Evolutionary conservation across 176 grass and related monocot genomes (phyloP), one percentile per base, ranked within the genome.

Genomic region (Oryza glaberrima): DNA sequence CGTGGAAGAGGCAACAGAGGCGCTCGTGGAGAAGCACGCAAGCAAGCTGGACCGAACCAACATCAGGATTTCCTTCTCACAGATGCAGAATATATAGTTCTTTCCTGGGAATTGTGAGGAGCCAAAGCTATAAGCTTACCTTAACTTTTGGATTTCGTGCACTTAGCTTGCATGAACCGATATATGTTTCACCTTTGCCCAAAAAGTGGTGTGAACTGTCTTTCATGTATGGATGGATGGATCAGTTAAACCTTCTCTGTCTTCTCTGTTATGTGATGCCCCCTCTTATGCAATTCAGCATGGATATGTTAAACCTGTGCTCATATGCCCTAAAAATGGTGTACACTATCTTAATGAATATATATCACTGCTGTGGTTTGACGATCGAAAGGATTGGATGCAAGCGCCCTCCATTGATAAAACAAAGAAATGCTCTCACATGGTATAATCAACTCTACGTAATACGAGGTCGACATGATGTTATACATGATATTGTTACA

Each of bases 41-140:
- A 96, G 86, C 83, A 81, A 84, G 11, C 83, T 99, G 1, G 94
- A 94, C 65, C 85, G 91, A 10, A 88, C 90, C 65, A 86, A 88
- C 5, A 89, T 99, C 70, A 91, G 90, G 54, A 96, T 99, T 85
- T 96, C 91, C 15, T 96, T 99, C 90, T 96, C 91, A 74, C 97
- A 99, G 90, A 94, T 95, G 78, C 93, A 99, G 88, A 96, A 77
- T 68, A 90, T 95, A 86, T 95, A 88, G 79, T 15, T 67, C 64
- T 30, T 61, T 86, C 69, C 40, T 51, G 22, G 52, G 56, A 69
- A 38, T 81, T 70, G 36, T 36, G 20, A 30, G 23, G 17, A 46
- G 54, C 14, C 46, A 52, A 47, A 2, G 7, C 25, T 11, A 26
- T 44, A 43, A 12, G 23, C 45, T 19, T 10, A 4, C 26, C 72